phyloP scores from a whole-genome alignment of 331 rosid genomes.

The Rosa hybrid region DNA sequence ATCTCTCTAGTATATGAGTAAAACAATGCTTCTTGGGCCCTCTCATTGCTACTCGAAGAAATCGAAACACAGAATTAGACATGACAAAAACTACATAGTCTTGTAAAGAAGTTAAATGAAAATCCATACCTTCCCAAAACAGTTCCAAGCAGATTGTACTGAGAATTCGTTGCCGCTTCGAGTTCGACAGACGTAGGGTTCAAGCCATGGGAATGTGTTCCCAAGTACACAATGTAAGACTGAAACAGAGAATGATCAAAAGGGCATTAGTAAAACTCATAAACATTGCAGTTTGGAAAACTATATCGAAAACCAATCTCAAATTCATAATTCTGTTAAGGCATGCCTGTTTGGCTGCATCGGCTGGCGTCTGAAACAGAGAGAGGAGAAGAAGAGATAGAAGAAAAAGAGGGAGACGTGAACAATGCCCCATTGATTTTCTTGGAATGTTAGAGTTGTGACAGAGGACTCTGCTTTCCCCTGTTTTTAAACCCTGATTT shows the following conservation, averaged over 20 bases:
- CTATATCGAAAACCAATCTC: not conserved
- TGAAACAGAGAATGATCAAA: slow-evolving; percentile 12
- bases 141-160: slow-evolving; percentile 37
- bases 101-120: not conserved
- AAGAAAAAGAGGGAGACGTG: slow-evolving; percentile 19
- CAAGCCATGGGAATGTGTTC: slow-evolving; percentile 26
- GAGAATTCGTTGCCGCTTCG: slow-evolving; percentile 23
- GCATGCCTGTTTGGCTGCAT: slow-evolving; percentile 32
- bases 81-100: not conserved
- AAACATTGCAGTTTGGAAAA: not conserved
- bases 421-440: slow-evolving; percentile 17
- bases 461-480: not conserved
- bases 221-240: slow-evolving; percentile 58
- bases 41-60: slow-evolving; percentile 24
- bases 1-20: slow-evolving; percentile 44
- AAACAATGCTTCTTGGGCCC: slow-evolving; percentile 36
- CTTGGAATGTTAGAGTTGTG: not conserved
- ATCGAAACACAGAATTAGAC: not conserved
- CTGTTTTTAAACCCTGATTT: slow-evolving; percentile 25
- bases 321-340: not conserved
- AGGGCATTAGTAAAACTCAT: not conserved
- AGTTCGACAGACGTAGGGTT: slow-evolving; percentile 11
- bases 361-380: slow-evolving; percentile 14
- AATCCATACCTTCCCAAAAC: slow-evolving; percentile 36
- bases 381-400: slow-evolving; percentile 21